Base-by-base conservation (phyloP, 1,139 yeast species). In the Hyphopichia pseudoburtonii region DNA sequence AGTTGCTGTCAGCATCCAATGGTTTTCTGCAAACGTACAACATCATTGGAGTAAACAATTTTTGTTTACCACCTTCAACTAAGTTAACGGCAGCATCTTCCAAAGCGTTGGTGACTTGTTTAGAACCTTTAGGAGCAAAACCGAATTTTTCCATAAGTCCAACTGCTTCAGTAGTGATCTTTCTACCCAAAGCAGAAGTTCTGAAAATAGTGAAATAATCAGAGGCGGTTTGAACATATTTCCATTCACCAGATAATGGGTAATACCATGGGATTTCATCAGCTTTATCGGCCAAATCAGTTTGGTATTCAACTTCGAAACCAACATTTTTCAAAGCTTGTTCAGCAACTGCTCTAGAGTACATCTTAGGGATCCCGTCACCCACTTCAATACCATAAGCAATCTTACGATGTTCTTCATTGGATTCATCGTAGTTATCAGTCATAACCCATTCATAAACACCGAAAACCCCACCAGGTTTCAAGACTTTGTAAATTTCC, bases 391-490 rank as follows among this genome's bases (percentile, higher is more conserved):
- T 94, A 61, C 97, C 97, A 66, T 92, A 92, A 32, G 96, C 94
- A 51, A 92, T 86, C 62, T 86, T 86, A 66, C 97, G 87, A 70
- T 92, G 98, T 63, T 82, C 92, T 51, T 81, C 78, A 65, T 89
- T 88, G 45, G 65, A 65, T 67, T 86, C 96, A 62, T 92, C 98
- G 64, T 88, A 94, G 38, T 71, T 76, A 54, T 90, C 96, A 47
- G 97, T 92, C 95, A 92, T 84, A 47, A 92, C 97, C 98, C 98
- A 92, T 70, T 92, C 98, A 72, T 92, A 92, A 41, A 92, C 97
- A 62, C 97, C 98, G 52, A 92, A 92, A 35, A 76, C 79, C 62
- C 98, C 98, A 60, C 98, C 97, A 50, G 97, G 98, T 70, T 92
- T 92, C 65, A 92, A 78, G 23, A 88, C 97, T 61, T 89, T 87